Base-by-base conservation (phyloP, 805 yeast species). In the Metschnikowia cubensis region DNA sequence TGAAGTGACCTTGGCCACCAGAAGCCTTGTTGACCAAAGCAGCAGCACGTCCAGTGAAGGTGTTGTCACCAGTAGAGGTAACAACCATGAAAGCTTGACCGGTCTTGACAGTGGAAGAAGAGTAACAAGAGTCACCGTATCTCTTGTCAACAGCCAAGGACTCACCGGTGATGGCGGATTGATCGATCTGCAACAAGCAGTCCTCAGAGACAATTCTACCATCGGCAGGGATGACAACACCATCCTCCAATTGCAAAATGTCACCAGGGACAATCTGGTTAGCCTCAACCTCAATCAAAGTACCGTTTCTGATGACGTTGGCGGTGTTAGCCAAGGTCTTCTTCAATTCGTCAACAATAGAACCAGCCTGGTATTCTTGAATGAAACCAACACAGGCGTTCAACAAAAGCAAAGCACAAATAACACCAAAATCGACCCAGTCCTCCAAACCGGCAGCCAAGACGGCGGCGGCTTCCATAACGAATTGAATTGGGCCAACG, bases 401-500 rank as follows among this genome's bases (percentile, higher is more conserved):
- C 70, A 90, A 82, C 72, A 84, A 62, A 64, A 90, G 79, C 63
- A 90, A 76, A 75, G 86, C 97, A 74, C 88, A 83, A 70, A 90
- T 90, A 71, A 90, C 97, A 83, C 97, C 97, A 80, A 90, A 90
- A 82, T 90, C 97, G 68, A 90, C 96, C 97, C 97, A 90, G 79
- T 91, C 97, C 77, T 89, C 89, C 65, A 89, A 80, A 84, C 96
- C 96, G 59, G 96, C 96, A 68, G 96, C 96, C 72, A 89, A 78
- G 59, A 89, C 81, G 63, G 96, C 96, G 66, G 96, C 96, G 67
- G 92, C 95, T 78, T 89, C 96, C 96, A 89, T 89, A 68, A 89
- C 96, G 84, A 89, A 89, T 78, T 89, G 96, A 71, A 89, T 89
- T 61, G 96, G 96, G 76, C 96, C 96, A 59, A 89, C 85, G 73